Evolutionary conservation across 169 alveolate species (phyloP).

Genomic region (Perkinsus olseni): DNA sequence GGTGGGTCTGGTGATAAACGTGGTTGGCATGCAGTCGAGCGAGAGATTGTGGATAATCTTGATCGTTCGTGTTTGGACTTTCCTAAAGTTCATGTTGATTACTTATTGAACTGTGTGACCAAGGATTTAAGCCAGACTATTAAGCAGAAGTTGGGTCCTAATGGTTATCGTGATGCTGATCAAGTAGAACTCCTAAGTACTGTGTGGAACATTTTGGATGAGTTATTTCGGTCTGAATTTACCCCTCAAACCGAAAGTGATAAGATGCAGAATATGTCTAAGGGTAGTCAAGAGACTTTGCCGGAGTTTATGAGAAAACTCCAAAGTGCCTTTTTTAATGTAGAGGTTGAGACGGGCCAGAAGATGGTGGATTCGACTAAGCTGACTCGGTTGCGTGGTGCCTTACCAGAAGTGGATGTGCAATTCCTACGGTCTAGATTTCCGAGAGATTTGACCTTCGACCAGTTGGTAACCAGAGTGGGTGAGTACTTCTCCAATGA

Average conservation of each 20-base stretch:
- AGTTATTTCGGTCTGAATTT: background rate
- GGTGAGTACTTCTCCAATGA: background rate
- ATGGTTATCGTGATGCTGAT: background rate
- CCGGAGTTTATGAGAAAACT: background rate
- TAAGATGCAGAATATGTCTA: background rate
- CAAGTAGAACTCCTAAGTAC: background rate
- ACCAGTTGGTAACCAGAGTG: background rate
- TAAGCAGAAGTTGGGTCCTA: background rate
- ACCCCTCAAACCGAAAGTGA: background rate
- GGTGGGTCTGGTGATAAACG: background rate
- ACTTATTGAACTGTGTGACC: background rate
- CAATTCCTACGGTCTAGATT: background rate
- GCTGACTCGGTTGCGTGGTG: background rate
- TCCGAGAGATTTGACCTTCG: background rate
- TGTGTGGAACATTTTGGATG: background rate
- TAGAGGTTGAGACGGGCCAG: background rate
- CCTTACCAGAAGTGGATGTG: background rate
- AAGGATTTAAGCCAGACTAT: background rate
- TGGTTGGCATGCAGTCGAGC: background rate
- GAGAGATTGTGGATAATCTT: background rate
- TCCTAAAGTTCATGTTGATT: background rate
- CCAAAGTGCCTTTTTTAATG: background rate
- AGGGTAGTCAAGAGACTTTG: background rate
- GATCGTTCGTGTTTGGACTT: background rate
- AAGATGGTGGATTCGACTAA: background rate